phyloP scores from a whole-genome alignment of 2,329 filamentous ascomycete species.

The Eutypella sp. region DNA sequence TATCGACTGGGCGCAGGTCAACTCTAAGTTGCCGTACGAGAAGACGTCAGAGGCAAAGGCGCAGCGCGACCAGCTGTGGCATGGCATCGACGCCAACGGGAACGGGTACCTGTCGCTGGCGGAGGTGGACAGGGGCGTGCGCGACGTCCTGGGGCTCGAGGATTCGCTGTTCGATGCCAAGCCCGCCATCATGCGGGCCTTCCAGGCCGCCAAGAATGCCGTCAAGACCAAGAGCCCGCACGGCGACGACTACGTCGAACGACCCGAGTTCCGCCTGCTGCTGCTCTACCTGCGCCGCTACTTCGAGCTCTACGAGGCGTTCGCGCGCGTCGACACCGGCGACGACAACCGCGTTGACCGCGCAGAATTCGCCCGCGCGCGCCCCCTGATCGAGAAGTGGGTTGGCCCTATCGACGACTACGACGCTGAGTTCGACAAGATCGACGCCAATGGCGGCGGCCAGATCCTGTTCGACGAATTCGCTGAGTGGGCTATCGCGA shows the following conservation, averaged over 20 bases:
- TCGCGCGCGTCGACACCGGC: background rate
- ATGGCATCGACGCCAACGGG: background rate
- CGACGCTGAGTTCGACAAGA: background rate
- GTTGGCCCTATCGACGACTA: background rate
- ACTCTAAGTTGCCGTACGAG: background rate
- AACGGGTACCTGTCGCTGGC: conserved; percentile 1
- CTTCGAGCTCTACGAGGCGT: background rate
- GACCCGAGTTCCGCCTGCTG: conserved; percentile 1
- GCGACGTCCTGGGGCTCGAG: background rate
- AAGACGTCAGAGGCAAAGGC: background rate
- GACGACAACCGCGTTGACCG: background rate
- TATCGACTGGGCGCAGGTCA: background rate
- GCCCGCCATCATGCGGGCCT: background rate
- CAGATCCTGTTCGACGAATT: conserved; percentile 1
- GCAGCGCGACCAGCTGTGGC: background rate
- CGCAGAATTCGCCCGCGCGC: background rate
- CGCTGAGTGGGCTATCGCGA: background rate
- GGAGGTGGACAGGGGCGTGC: background rate
- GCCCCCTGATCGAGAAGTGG: background rate
- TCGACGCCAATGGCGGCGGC: background rate
- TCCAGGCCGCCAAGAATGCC: background rate
- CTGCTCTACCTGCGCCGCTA: background rate
- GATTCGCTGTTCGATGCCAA: background rate
- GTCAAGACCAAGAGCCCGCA: background rate
- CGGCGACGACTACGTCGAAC: conserved; percentile 1